Percentiles rank a stretch among this genome's conserved stretches.
Evolutionary conservation across 2,329 filamentous ascomycete species (phyloP).

Genomic region (Fusarium marasasianum): DNA sequence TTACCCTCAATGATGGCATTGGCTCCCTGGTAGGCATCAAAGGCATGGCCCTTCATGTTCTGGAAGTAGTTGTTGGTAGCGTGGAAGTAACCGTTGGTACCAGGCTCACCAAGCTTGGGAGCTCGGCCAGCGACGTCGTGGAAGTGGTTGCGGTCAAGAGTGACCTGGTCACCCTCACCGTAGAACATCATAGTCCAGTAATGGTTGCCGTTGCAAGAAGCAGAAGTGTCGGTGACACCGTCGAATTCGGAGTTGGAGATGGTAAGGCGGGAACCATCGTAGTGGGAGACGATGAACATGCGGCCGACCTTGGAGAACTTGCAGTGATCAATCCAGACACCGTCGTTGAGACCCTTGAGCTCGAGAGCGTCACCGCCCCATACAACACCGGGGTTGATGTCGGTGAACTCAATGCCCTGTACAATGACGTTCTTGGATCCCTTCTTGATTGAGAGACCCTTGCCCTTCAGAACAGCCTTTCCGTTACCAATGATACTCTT

Average conservation of each 20-base stretch:
- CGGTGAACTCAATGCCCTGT: conserved; percentile 58
- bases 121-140: conserved; percentile 43
- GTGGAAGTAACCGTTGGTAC: conserved; percentile 35
- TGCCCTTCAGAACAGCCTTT: conserved; percentile 46
- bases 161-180: conserved; percentile 41
- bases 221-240: conserved; percentile 45
- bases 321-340: conserved; percentile 48
- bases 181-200: conserved; percentile 48
- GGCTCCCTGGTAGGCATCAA: conserved; percentile 57
- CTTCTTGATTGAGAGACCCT: conserved; percentile 55
- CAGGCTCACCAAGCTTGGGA: conserved; percentile 45
- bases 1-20: conserved; percentile 42
- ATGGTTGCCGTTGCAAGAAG: conserved; percentile 45
- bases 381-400: conserved; percentile 52
- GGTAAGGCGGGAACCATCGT: conserved; percentile 47
- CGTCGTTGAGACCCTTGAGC: conserved; percentile 45
- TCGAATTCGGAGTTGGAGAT: conserved; percentile 53
- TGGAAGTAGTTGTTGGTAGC: conserved; percentile 44
- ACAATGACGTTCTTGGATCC: conserved; percentile 60
- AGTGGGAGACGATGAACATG: conserved; percentile 52
- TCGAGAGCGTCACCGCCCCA: conserved; percentile 50
- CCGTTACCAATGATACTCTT: conserved; percentile 43
- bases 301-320: conserved; percentile 54
- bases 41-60: conserved; percentile 54
- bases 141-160: conserved; percentile 42